Base-by-base conservation (phyloP, 1,139 yeast species). In the Suhomyces taliae region DNA sequence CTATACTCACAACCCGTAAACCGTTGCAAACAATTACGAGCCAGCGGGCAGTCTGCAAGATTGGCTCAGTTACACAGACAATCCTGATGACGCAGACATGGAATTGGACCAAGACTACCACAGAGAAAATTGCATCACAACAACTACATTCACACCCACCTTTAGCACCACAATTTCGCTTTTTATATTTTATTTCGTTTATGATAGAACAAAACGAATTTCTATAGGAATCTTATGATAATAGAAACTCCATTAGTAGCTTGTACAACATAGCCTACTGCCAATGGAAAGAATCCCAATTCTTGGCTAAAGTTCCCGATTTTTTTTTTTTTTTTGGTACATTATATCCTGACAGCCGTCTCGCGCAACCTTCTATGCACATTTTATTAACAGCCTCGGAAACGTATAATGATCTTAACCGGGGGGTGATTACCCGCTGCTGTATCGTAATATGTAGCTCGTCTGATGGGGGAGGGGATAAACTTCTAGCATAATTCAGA, bases 331-430 rank as follows among this genome's bases (percentile, higher is more conserved):
- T 19, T 19, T 19, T 19, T 19, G 4, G 24, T 19, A 19, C 24
- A 19, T 19, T 19, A 19, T 19, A 19, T 19, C 15, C 15, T 19
- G 6, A 19, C 24, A 19, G 24, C 24, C 24, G 24, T 19, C 24
- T 19, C 32, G 47, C 44, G 46, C 43, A 36, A 44, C 40, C 43
- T 44, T 44, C 46, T 37, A 37, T 44, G 46, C 46, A 44, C 32
- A 29, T 38, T 43, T 46, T 37, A 46, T 46, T 43, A 44, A 43
- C 49, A 46, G 46, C 49, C 49, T 46, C 49, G 46, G 46, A 41
- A 46, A 38, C 41, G 49, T 40, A 46, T 39, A 43, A 46, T 40
- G 44, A 43, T 43, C 44, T 43, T 37, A 38, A 40, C 46, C 46
- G 49, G 49, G 39, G 37, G 39, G 37, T 40, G 34, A 39, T 29